These are phyloP conservation scores for Kickxella alabastrina DNA, from an alignment of 192 early-diverging fungal genomes.

Conservation along the genomic window DNA sequence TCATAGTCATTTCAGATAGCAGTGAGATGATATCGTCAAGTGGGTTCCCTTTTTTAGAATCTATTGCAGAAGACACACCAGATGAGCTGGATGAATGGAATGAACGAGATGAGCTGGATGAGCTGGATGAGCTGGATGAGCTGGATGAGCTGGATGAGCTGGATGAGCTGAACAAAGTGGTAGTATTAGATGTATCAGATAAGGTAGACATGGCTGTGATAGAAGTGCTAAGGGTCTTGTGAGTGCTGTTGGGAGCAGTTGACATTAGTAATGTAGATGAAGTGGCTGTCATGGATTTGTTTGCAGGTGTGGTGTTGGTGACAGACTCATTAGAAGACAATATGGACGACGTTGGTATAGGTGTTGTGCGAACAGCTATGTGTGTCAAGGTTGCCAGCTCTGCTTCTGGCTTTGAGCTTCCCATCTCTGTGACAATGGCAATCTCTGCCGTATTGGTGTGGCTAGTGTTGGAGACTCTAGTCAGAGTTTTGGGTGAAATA, in stretches of 20 bases:
- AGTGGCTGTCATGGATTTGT: neutral
- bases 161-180: no score
- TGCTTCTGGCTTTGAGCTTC: neutral
- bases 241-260: no score
- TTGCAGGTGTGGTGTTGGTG: neutral
- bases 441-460: constrained; percentile 25
- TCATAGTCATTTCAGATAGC: no score
- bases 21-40: no score
- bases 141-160: no score
- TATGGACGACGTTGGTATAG: neutral
- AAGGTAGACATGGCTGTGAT: no score
- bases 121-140: neutral
- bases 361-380: neutral
- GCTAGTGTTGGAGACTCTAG: constrained; percentile 1
- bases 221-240: no score
- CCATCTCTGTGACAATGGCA: constrained; percentile 19
- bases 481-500: neutral
- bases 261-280: no score
- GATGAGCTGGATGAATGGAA: no score
- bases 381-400: neutral
- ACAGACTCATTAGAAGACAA: neutral
- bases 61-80: no score
- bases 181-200: no score
- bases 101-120: neutral
- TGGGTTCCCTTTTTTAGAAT: no score